Conservation (phyloP, 148 eudicot genomes). For the Fagopyrum homotropicum region DNA sequence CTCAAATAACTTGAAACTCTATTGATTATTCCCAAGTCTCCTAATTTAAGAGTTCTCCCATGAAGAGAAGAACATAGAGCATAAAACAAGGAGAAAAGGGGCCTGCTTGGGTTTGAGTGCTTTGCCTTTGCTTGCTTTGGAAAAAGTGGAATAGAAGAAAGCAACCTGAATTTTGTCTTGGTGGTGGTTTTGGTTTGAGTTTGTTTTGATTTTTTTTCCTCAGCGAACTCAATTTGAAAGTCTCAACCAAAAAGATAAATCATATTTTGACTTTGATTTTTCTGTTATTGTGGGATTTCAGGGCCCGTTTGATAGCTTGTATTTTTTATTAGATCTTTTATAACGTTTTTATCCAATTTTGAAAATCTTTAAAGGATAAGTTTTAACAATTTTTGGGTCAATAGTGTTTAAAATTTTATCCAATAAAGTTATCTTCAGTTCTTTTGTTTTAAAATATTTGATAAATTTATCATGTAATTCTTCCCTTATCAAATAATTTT, state of each 20-base stretch:
- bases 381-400: no score
- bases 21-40: background rate
- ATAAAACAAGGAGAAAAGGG: background rate
- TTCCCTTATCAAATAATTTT: no score
- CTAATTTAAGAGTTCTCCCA: background rate
- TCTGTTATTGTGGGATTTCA: background rate
- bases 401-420: no score
- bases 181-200: background rate
- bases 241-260: background rate
- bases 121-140: constrained; percentile 4
- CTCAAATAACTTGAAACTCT: background rate
- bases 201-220: constrained; percentile 6
- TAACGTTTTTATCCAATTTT: no score
- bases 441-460: no score
- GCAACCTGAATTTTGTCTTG: constrained; percentile 5
- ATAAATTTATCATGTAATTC: no score
- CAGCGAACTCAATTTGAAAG: background rate
- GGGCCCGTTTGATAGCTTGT: background rate
- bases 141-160: constrained; percentile 3
- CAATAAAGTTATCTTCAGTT: no score
- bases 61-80: constrained; percentile 2
- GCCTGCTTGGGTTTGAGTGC: background rate
- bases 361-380: no score
- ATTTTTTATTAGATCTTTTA: no score
- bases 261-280: background rate